A percentile compares a stretch with the other conserved stretches of the same genome.
phyloP scores from a whole-genome alignment of 441 rosid species.

The Corymbia citriodora region DNA sequence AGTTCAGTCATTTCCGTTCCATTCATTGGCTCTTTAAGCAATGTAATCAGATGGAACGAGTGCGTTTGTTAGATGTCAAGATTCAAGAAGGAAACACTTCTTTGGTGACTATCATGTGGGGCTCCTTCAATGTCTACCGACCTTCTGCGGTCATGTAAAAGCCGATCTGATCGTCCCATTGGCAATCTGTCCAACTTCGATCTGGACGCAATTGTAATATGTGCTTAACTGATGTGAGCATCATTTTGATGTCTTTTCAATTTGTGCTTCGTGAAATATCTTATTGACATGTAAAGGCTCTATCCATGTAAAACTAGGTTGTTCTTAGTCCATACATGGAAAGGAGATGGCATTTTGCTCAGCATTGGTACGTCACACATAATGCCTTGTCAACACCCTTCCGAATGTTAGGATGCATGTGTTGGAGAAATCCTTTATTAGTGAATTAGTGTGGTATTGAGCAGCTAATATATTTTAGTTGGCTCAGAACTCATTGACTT shows the following conservation, averaged over 20 bases:
- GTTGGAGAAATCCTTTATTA: too few relatives aligned
- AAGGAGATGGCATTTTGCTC: neutral
- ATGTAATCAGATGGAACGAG: neutral
- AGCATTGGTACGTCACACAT: neutral
- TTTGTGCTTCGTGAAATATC: neutral
- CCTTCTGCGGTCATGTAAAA: neutral
- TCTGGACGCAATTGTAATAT: neutral
- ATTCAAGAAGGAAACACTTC: neutral
- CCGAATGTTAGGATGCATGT: neutral
- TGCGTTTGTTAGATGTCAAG: neutral
- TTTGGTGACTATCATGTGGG: neutral
- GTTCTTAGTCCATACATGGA: neutral
- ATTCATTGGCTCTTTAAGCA: neutral
- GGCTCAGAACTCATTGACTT: too few relatives aligned
- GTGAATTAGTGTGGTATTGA: too few relatives aligned
- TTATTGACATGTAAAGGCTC: neutral
- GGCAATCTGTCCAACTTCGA: neutral
- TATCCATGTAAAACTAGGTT: neutral
- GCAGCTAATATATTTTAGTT: too few relatives aligned
- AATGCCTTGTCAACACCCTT: neutral
- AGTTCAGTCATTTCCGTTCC: neutral
- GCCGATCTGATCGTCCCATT: neutral
- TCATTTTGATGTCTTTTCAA: neutral
- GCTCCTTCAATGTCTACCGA: neutral
- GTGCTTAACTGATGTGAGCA: neutral